A percentile compares a stretch with the other conserved stretches of the same genome.
phyloP scores from a whole-genome alignment of 2,329 filamentous ascomycete species.

The Thermothelomyces thermophilus region DNA sequence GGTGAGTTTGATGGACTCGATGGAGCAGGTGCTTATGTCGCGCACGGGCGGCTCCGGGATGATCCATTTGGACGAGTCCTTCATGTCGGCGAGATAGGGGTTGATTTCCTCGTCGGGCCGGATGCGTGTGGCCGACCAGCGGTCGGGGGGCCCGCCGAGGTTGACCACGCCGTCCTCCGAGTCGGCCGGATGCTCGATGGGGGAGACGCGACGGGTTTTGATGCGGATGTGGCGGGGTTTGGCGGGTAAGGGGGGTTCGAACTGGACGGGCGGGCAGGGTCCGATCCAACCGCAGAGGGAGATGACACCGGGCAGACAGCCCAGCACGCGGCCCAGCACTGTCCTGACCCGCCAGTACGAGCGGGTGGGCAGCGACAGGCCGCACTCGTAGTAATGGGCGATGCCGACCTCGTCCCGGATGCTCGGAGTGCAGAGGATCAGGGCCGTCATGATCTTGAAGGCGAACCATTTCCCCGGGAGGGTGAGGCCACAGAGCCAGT shows the following conservation, averaged over 20 bases:
- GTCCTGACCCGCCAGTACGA: slow-evolving; percentile 9
- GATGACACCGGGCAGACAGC: slow-evolving; percentile 2
- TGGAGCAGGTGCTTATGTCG: not conserved
- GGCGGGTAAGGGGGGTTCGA: not conserved
- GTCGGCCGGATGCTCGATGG: not conserved
- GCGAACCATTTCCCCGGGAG: slow-evolving; percentile 10
- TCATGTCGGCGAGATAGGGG: not conserved
- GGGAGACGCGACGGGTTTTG: not conserved
- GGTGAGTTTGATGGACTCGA: not conserved
- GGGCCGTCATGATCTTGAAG: slow-evolving; percentile 12
- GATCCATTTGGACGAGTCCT: not conserved
- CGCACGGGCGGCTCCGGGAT: not conserved
- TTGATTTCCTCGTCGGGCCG: not conserved
- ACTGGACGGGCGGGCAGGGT: slow-evolving; percentile 2
- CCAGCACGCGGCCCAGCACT: slow-evolving; percentile 10
- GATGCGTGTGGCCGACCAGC: not conserved
- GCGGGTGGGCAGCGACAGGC: slow-evolving; percentile 3
- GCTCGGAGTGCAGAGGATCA: slow-evolving; percentile 8
- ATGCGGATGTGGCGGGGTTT: not conserved
- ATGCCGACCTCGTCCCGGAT: slow-evolving; percentile 1
- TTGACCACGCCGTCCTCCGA: not conserved
- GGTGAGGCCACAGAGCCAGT: slow-evolving; percentile 9
- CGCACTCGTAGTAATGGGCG: slow-evolving; percentile 6
- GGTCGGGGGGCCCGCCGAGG: not conserved
- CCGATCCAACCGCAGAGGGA: slow-evolving; percentile 12